Evolutionary conservation across 1,284 basidiomycete genomes (phyloP).

Genomic region (Trichosporon ovoides): DNA sequence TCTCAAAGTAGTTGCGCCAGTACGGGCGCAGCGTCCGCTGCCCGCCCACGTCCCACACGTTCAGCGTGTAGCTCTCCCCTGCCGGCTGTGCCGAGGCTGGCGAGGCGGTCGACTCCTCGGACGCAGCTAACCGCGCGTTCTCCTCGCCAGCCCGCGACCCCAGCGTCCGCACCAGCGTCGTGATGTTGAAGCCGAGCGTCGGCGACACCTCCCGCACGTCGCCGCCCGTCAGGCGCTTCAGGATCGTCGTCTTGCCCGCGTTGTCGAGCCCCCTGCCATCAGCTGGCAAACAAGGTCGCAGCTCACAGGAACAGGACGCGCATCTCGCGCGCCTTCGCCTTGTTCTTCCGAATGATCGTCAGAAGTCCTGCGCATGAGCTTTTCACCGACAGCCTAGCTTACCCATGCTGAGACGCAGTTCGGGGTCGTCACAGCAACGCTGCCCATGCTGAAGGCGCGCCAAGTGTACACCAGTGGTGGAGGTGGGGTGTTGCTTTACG

Average conservation of each 20-base stretch:
- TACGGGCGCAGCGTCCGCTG: slow-evolving; percentile 93
- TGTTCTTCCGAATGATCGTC: slow-evolving; percentile 94
- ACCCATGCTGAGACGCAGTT: not conserved
- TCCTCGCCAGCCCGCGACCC: slow-evolving; percentile 53
- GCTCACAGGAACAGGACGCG: slow-evolving; percentile 87
- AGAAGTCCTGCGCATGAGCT: slow-evolving; percentile 61
- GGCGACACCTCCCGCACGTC: slow-evolving; percentile 83
- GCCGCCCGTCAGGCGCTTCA: slow-evolving; percentile 89
- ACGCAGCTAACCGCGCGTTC: not conserved
- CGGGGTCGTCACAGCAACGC: too few relatives aligned
- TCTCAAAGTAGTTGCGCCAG: slow-evolving; percentile 99
- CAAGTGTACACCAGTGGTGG: too few relatives aligned
- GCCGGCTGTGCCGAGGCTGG: not conserved
- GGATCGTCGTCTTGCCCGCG: slow-evolving; percentile 95
- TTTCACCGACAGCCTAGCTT: too few relatives aligned
- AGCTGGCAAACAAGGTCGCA: not conserved
- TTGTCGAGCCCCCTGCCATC: slow-evolving; percentile 86
- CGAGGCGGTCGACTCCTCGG: too few relatives aligned
- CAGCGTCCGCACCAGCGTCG: slow-evolving; percentile 70
- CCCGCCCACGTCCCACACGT: slow-evolving; percentile 98
- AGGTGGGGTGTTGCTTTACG: too few relatives aligned
- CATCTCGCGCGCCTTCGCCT: slow-evolving; percentile 92
- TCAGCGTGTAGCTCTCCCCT: slow-evolving; percentile 63
- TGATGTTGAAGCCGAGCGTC: slow-evolving; percentile 98
- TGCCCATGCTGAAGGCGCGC: too few relatives aligned